Conservation (phyloP, 164 flowering plant genomes). For the Piper longum region DNA sequence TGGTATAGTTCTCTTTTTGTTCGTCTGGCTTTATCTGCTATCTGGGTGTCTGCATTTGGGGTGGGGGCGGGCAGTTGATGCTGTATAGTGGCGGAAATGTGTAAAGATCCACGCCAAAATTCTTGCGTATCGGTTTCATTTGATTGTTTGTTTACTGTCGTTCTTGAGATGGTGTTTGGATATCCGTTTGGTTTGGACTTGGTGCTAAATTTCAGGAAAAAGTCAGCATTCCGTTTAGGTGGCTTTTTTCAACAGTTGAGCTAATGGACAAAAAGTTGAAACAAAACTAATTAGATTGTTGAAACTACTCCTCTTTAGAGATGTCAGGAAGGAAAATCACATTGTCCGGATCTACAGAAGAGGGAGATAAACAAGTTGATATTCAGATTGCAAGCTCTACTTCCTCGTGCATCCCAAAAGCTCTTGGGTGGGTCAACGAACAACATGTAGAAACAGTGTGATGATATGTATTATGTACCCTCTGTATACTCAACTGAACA, state of each 20-base stretch:
- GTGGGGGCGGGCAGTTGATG: background rate
- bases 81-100: constrained; percentile 18
- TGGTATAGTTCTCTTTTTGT: too few species aligned
- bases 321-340: constrained; percentile 16
- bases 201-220: too few species aligned
- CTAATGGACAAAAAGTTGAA: background rate
- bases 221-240: too few species aligned
- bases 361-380: constrained; percentile 46
- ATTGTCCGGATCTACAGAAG: constrained; percentile 33
- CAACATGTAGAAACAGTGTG: too few species aligned
- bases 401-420: constrained; percentile 41
- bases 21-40: background rate
- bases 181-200: too few species aligned
- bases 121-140: too few species aligned
- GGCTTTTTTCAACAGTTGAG: background rate
- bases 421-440: constrained; percentile 26
- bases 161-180: too few species aligned
- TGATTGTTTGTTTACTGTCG: too few species aligned
- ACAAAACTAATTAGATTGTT: too few species aligned
- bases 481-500: too few species aligned
- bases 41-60: background rate
- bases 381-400: constrained; percentile 42
- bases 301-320: background rate
- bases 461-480: too few species aligned
- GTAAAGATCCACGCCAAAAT: too few species aligned